Percentiles rank a stretch among this genome's conserved stretches.
Conservation (phyloP, 495 filamentous ascomycete genomes). For the Entonaema liquescens region DNA sequence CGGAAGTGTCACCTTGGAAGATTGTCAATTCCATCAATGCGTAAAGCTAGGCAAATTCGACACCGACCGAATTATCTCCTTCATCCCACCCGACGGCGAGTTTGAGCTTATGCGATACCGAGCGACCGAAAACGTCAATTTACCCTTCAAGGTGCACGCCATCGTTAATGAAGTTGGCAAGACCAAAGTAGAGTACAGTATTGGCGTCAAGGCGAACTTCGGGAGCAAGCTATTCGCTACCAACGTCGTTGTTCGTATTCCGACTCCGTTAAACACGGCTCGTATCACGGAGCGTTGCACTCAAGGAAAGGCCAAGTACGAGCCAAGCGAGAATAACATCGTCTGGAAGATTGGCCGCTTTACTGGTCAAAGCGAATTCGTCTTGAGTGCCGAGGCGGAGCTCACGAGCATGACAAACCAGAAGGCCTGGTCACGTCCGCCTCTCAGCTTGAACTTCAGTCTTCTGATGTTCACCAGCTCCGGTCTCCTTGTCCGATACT, state of each 20-base stretch:
- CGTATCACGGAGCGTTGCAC: conserved; percentile 91
- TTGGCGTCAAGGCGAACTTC: conserved; percentile 97
- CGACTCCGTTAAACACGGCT: conserved; percentile 96
- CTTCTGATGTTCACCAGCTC: conserved; percentile 98
- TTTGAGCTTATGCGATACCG: conserved; percentile 99
- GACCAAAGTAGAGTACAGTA: conserved; percentile 98
- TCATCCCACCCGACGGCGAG: conserved; percentile 96
- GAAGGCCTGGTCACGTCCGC: conserved; percentile 95
- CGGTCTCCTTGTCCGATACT: conserved; percentile 89
- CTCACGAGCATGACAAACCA: conserved; percentile 98
- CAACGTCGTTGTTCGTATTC: conserved; percentile 94
- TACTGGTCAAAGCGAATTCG: conserved; percentile 93
- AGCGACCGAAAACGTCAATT: conserved; percentile 98
- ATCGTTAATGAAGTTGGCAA: conserved; percentile 98
- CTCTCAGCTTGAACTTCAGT: conserved; percentile 88
- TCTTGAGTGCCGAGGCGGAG: conserved; percentile 91
- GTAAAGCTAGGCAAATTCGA: conserved; percentile 98
- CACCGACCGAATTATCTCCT: conserved; percentile 95
- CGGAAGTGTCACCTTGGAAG: conserved; percentile 94
- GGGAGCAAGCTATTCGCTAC: conserved; percentile 96
- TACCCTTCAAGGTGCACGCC: conserved; percentile 98
- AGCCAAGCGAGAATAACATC: conserved; percentile 96
- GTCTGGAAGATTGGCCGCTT: conserved; percentile 99
- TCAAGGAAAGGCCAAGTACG: conserved; percentile 98
- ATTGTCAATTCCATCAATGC: conserved; percentile 99